phyloP scores from a whole-genome alignment of 2,329 filamentous ascomycete genomes.

The Penicillium polonicum region DNA sequence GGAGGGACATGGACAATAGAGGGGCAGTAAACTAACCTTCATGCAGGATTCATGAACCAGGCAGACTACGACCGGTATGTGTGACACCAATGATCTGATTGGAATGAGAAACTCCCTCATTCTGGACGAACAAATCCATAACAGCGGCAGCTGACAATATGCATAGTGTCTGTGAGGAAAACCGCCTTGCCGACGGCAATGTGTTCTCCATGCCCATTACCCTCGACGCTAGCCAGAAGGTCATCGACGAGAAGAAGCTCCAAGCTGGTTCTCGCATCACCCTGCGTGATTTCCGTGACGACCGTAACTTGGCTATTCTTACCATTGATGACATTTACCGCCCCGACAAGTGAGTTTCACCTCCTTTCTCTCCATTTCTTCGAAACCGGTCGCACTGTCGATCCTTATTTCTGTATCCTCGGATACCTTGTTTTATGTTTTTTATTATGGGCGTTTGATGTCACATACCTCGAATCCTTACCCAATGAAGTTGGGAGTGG shows the following conservation, averaged over 20 bases:
- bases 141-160: constrained; percentile 14
- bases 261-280: constrained; percentile 80
- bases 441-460: neutral
- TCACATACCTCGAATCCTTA: constrained; percentile 12
- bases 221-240: constrained; percentile 75
- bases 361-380: neutral
- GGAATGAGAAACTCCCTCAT: constrained; percentile 3
- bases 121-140: neutral
- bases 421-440: neutral
- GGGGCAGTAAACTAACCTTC: constrained; percentile 23
- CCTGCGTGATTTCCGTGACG: constrained; percentile 92
- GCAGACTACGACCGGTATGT: constrained; percentile 90
- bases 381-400: constrained; percentile 1
- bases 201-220: constrained; percentile 98
- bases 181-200: constrained; percentile 81
- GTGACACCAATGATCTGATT: constrained; percentile 1
- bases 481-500: constrained; percentile 10
- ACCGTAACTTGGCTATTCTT: constrained; percentile 92
- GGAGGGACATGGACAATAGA: constrained; percentile 7
- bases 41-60: constrained; percentile 88
- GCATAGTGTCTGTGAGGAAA: constrained; percentile 77
- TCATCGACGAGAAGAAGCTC: constrained; percentile 71
- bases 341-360: constrained; percentile 76
- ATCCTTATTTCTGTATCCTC: neutral
- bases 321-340: constrained; percentile 94